A percentile compares a stretch with the other conserved stretches of the same genome.
phyloP scores from a whole-genome alignment of 805 yeast genomes.

The Schizosaccharomyces osmophilus region DNA sequence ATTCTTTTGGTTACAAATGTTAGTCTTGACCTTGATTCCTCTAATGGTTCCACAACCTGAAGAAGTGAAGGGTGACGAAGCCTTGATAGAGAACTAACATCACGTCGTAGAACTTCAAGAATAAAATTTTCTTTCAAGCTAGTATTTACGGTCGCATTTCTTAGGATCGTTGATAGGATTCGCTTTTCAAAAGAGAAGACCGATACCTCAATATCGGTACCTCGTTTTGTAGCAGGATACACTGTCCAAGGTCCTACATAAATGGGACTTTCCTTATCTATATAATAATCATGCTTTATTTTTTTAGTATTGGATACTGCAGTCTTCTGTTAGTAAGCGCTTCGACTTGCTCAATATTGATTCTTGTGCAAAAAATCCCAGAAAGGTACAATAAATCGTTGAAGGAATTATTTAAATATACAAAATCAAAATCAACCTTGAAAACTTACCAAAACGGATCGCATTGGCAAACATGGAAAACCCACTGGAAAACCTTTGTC shows the following conservation, averaged over 20 bases:
- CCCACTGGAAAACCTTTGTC: background rate
- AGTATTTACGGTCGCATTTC: conserved; percentile 15
- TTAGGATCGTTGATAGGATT: conserved; percentile 33
- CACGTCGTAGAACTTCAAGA: conserved; percentile 14
- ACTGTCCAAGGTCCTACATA: conserved; percentile 52
- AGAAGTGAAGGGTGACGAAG: conserved; percentile 75
- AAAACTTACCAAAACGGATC: background rate
- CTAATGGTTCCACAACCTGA: conserved; percentile 67
- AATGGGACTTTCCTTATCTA: background rate
- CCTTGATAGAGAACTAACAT: conserved; percentile 49
- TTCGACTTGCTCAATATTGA: no score
- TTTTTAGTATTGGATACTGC: background rate
- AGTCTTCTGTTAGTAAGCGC: background rate
- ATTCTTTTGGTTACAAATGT: conserved; percentile 71
- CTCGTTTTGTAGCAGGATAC: conserved; percentile 55
- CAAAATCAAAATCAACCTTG: no score
- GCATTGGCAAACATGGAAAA: background rate
- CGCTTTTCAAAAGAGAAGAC: conserved; percentile 74
- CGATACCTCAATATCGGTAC: conserved; percentile 34
- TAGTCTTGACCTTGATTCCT: conserved; percentile 55
- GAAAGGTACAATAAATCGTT: background rate
- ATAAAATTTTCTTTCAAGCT: background rate
- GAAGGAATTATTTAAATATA: background rate
- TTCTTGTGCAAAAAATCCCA: background rate
- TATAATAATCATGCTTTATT: background rate